Conservation (phyloP, 768 basidiomycete genomes). For the Glaciozyma martinii region DNA sequence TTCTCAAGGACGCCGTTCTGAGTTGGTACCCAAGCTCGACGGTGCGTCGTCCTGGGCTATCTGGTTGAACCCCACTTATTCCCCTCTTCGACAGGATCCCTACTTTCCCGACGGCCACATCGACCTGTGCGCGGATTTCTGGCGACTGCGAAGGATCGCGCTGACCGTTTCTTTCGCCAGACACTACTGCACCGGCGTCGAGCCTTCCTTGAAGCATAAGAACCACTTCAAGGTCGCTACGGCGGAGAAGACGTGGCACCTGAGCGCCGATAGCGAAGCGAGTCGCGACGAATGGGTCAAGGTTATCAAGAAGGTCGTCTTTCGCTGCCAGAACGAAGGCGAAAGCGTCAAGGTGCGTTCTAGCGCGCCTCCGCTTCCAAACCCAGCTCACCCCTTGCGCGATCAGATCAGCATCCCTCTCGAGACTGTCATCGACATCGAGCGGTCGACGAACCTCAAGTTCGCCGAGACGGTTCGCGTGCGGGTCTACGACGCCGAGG, state of each 20-base stretch:
- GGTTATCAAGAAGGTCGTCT: conserved; percentile 80
- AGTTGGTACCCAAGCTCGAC: conserved; percentile 95
- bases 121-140: conserved; percentile 47
- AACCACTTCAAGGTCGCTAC: conserved; percentile 75
- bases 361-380: not conserved
- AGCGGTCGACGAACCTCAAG: conserved; percentile 78
- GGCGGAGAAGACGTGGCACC: conserved; percentile 61
- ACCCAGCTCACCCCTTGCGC: not conserved
- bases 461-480: conserved; percentile 86
- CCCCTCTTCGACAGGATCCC: conserved; percentile 57
- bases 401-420: conserved; percentile 84
- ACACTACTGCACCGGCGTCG: conserved; percentile 84
- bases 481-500: conserved; percentile 62
- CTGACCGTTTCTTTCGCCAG: not conserved
- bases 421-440: conserved; percentile 76
- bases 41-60: conserved; percentile 45
- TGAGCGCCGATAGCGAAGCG: conserved; percentile 69
- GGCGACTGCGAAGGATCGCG: not conserved
- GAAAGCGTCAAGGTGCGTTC: conserved; percentile 66
- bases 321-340: conserved; percentile 92
- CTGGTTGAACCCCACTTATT: not conserved
- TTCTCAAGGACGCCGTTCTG: conserved; percentile 87
- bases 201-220: conserved; percentile 53
- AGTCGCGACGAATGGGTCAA: conserved; percentile 94
- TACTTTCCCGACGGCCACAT: conserved; percentile 96